phyloP scores from a whole-genome alignment of 352 stramenopile genomes.

The Hyaloperonospora arabidopsidis region DNA sequence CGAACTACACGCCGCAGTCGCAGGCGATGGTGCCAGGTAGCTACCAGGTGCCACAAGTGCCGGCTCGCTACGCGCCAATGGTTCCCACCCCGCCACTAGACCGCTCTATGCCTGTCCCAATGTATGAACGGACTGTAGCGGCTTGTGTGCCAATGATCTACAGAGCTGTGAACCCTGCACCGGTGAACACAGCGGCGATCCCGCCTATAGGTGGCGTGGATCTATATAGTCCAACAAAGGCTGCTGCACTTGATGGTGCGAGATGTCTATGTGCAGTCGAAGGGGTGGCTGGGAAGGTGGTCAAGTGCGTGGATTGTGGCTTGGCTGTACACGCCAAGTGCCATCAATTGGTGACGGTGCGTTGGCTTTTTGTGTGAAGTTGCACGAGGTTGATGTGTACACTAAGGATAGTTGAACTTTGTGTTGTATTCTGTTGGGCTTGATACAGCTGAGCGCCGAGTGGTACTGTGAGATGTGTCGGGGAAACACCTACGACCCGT shows the following conservation, averaged over 20 bases:
- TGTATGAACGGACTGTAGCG: conserved; percentile 11
- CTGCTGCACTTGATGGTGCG: conserved; percentile 30
- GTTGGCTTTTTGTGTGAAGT: not conserved
- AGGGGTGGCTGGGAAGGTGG: conserved; percentile 30
- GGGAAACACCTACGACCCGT: conserved; percentile 61
- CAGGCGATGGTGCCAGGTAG: not conserved
- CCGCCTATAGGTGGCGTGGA: conserved; percentile 27
- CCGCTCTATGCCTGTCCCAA: conserved; percentile 12
- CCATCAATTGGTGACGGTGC: conserved; percentile 55
- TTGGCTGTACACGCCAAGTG: conserved; percentile 73
- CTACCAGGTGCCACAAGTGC: conserved; percentile 10
- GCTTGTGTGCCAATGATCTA: conserved; percentile 6
- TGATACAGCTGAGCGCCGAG: conserved; percentile 30
- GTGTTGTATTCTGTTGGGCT: not conserved
- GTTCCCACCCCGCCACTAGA: conserved; percentile 6
- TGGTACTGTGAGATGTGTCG: conserved; percentile 76
- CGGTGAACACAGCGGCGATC: conserved; percentile 16
- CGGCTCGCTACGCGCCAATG: conserved; percentile 8
- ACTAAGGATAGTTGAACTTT: conserved; percentile 4
- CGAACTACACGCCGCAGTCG: not conserved
- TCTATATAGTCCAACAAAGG: conserved; percentile 28
- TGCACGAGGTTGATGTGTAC: not conserved
- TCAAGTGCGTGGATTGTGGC: conserved; percentile 45
- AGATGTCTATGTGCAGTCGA: conserved; percentile 53
- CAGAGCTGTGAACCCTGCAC: conserved; percentile 2